Evolutionary conservation across 805 yeast species (phyloP).

Genomic region (Hanseniaspora singularis): DNA sequence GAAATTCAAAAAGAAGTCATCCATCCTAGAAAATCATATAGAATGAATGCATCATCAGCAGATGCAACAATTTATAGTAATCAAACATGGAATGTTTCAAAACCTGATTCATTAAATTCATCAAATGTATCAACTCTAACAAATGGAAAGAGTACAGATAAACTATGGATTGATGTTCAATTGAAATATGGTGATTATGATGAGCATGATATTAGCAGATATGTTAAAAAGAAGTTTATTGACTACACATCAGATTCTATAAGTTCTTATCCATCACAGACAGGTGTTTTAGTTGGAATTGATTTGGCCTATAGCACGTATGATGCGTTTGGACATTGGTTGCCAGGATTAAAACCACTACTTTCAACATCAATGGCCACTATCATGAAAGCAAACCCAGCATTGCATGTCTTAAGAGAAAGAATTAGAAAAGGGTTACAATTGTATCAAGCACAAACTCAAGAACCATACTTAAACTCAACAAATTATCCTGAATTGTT

Average conservation of each 20-base stretch:
- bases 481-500: conserved; percentile 83
- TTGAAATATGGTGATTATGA: conserved; percentile 94
- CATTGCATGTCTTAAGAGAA: conserved; percentile 80
- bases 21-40: conserved; percentile 94
- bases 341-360: conserved; percentile 83
- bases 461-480: conserved; percentile 80
- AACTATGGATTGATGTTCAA: conserved; percentile 92
- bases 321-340: conserved; percentile 96
- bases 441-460: conserved; percentile 84
- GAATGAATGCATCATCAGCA: conserved; percentile 92
- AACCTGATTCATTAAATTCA: conserved; percentile 70
- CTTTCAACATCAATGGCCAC: conserved; percentile 86
- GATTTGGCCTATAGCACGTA: conserved; percentile 93
- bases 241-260: conserved; percentile 85
- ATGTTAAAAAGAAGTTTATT: conserved; percentile 80
- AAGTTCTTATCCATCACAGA: conserved; percentile 80
- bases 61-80: conserved; percentile 70
- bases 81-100: conserved; percentile 68
- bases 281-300: conserved; percentile 81
- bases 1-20: conserved; percentile 81
- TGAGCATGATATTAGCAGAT: conserved; percentile 90
- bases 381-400: conserved; percentile 90
- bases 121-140: conserved; percentile 46
- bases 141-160: conserved; percentile 33
- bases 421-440: conserved; percentile 89